Evolutionary conservation across 495 filamentous ascomycete species (phyloP).

Genomic region (Umbilicaria muhlenbergii): DNA sequence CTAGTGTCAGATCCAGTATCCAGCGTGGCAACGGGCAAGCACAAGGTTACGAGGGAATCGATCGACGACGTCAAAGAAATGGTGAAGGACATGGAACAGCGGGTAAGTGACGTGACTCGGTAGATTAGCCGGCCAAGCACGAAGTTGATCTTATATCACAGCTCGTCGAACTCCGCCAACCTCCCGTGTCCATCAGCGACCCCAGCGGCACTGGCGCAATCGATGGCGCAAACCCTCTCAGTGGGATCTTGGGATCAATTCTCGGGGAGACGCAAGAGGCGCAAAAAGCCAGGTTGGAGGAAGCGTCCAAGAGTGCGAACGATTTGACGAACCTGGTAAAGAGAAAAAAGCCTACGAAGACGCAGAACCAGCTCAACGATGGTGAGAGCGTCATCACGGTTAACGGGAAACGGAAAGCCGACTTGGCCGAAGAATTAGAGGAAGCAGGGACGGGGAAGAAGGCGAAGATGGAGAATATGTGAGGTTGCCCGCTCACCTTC

Average conservation of each 20-base stretch:
- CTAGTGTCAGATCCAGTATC: slow-evolving; percentile 38
- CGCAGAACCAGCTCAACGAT: slow-evolving; percentile 2
- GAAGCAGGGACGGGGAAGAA: slow-evolving; percentile 20
- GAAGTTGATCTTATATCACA: slow-evolving; percentile 18
- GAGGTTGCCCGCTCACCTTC: too few relatives aligned
- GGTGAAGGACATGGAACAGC: slow-evolving; percentile 71
- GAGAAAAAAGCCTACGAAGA: slow-evolving; percentile 49
- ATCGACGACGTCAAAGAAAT: slow-evolving; percentile 79
- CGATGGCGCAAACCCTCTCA: slow-evolving; percentile 32
- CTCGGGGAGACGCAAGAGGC: slow-evolving; percentile 48
- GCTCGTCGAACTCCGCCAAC: slow-evolving; percentile 62
- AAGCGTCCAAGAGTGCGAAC: slow-evolving; percentile 64
- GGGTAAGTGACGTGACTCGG: slow-evolving; percentile 31
- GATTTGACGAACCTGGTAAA: slow-evolving; percentile 76
- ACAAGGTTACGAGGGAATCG: slow-evolving; percentile 40
- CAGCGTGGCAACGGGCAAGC: slow-evolving; percentile 30
- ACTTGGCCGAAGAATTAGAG: slow-evolving; percentile 21
- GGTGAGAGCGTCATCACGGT: slow-evolving; percentile 1
- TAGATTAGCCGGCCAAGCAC: slow-evolving; percentile 8
- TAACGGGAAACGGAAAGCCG: slow-evolving; percentile 28
- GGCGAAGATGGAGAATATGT: slow-evolving; percentile 9
- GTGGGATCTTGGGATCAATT: slow-evolving; percentile 58
- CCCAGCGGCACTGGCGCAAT: slow-evolving; percentile 27
- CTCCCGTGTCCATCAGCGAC: slow-evolving; percentile 47
- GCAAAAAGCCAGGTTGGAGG: slow-evolving; percentile 52